Percentiles rank a stretch among this genome's conserved stretches.
Evolutionary conservation across 768 basidiomycete species (phyloP).

Genomic region (Pleurotus ostreatus): DNA sequence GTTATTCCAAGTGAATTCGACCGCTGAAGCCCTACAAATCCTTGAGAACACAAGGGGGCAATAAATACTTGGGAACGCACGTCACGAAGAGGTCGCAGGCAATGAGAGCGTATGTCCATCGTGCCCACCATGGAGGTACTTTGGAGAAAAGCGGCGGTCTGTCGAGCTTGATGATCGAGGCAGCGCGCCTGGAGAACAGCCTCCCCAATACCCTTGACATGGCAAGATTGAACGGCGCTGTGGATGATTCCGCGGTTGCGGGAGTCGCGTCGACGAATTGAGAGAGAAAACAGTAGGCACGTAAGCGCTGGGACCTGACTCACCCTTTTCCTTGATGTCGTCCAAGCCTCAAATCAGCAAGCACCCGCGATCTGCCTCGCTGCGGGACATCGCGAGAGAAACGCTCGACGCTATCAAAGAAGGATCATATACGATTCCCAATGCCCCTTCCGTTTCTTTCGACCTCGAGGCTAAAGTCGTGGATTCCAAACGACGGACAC

Average conservation of each 20-base stretch:
- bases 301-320: too few relatives aligned
- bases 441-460: slow-evolving; percentile 19
- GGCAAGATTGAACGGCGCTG: background rate
- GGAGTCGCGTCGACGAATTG: too few relatives aligned
- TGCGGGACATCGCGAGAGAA: slow-evolving; percentile 43
- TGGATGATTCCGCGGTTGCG: too few relatives aligned
- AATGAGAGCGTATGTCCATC: slow-evolving; percentile 24
- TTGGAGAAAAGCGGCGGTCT: slow-evolving; percentile 24
- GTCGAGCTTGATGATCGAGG: slow-evolving; percentile 6
- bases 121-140: slow-evolving; percentile 26
- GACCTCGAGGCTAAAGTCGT: slow-evolving; percentile 22
- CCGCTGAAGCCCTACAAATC: slow-evolving; percentile 21
- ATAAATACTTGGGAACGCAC: slow-evolving; percentile 11
- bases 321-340: background rate
- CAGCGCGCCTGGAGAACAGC: background rate
- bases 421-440: slow-evolving; percentile 32
- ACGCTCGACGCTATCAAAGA: slow-evolving; percentile 45
- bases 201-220: background rate
- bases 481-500: slow-evolving; percentile 36
- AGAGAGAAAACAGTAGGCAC: too few relatives aligned
- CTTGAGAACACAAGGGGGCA: background rate
- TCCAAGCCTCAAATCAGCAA: background rate
- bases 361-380: slow-evolving; percentile 21
- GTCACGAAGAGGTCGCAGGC: slow-evolving; percentile 28
- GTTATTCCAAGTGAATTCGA: slow-evolving; percentile 30